Conservation (phyloP, 441 rosid genomes). For the Capsella rubella region DNA sequence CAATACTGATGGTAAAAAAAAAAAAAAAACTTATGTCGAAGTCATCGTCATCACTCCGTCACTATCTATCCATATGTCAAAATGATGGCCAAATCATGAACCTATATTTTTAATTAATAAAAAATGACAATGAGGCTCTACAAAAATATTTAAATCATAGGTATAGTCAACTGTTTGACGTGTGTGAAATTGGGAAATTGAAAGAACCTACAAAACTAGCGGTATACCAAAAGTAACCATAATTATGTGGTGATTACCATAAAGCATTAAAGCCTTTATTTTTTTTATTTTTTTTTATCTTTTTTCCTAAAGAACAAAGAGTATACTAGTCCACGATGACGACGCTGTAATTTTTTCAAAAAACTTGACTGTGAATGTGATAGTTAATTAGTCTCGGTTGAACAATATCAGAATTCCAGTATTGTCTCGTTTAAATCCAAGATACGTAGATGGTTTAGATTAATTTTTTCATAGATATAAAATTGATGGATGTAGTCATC, state of each 20-base stretch:
- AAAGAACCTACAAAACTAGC: not conserved
- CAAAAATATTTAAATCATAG: too few relatives aligned
- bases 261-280: not conserved
- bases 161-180: not conserved
- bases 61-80: conserved; percentile 21
- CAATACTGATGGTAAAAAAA: not conserved
- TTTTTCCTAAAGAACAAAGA: not conserved
- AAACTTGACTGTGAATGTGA: not conserved
- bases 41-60: conserved; percentile 31
- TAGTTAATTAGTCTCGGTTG: not conserved
- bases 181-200: not conserved
- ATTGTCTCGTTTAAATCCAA: not conserved
- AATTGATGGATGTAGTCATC: not conserved
- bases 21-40: not conserved
- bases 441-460: not conserved
- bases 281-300: not conserved
- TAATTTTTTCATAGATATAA: not conserved
- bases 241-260: not conserved
- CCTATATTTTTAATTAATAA: conserved; percentile 17
- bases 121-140: not conserved
- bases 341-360: not conserved
- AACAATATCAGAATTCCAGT: not conserved
- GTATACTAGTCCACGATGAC: not conserved
- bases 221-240: not conserved
- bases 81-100: conserved; percentile 46